A percentile compares a stretch with the other conserved stretches of the same genome.
phyloP scores from a whole-genome alignment of 2,329 filamentous ascomycete species.

The Cladosporium halotolerans region DNA sequence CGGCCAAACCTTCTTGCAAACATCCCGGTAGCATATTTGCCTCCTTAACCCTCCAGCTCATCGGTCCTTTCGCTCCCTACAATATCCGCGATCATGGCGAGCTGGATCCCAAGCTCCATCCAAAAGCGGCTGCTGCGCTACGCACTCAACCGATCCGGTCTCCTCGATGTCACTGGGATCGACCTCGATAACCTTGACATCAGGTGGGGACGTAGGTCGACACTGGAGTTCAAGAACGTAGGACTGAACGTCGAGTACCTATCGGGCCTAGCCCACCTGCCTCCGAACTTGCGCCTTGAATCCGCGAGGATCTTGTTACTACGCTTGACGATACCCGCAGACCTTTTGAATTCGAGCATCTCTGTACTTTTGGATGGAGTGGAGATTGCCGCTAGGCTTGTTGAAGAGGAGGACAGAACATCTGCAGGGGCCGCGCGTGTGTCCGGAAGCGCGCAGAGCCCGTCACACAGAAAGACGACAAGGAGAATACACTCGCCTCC shows the following conservation, averaged over 20 bases:
- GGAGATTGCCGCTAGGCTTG: conserved; percentile 50
- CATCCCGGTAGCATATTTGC: not conserved
- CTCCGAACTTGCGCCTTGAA: conserved; percentile 62
- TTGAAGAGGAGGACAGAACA: conserved; percentile 14
- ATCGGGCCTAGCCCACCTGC: conserved; percentile 50
- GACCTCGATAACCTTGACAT: conserved; percentile 83
- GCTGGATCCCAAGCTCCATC: conserved; percentile 69
- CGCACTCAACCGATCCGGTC: conserved; percentile 72
- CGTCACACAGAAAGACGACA: conserved; percentile 30
- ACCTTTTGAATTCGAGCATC: conserved; percentile 81
- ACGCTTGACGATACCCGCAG: conserved; percentile 76
- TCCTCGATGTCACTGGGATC: conserved; percentile 80
- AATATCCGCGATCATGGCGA: conserved; percentile 28
- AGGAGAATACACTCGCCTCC: conserved; percentile 30
- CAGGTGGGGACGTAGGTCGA: conserved; percentile 71
- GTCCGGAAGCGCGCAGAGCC: conserved; percentile 25
- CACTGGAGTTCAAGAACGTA: conserved; percentile 81
- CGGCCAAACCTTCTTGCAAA: conserved; percentile 7
- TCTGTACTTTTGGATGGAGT: conserved; percentile 75
- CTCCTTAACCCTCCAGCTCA: not conserved
- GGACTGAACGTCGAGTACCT: conserved; percentile 62
- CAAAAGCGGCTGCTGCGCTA: conserved; percentile 86
- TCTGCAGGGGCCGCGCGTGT: conserved; percentile 13
- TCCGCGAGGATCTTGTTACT: conserved; percentile 71
- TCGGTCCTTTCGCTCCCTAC: not conserved